phyloP scores from a whole-genome alignment of 1,139 yeast species.

The Blastobotrys apis region DNA sequence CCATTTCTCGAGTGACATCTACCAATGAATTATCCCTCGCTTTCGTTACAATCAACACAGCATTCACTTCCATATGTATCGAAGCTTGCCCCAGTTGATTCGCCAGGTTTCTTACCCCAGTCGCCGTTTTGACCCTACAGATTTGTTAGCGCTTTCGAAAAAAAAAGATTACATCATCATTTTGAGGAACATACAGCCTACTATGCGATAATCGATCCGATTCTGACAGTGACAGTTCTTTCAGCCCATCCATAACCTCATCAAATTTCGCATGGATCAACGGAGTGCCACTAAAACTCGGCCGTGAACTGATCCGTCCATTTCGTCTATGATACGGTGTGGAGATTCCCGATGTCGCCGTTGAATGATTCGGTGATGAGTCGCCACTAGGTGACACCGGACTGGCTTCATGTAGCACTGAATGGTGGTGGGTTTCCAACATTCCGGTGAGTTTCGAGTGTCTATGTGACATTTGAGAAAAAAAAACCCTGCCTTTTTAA shows the following conservation, averaged over 20 bases:
- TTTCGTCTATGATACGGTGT: slow-evolving; percentile 3
- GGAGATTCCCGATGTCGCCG: background rate
- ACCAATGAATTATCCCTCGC: slow-evolving; percentile 77
- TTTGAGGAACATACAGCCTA: slow-evolving; percentile 6
- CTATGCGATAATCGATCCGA: background rate
- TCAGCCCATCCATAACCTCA: slow-evolving; percentile 26
- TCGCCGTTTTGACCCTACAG: slow-evolving; percentile 61
- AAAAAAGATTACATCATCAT: background rate
- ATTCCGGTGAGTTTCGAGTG: background rate
- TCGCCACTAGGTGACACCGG: background rate
- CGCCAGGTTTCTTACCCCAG: slow-evolving; percentile 77
- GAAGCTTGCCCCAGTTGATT: slow-evolving; percentile 71
- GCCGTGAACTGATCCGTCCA: slow-evolving; percentile 8
- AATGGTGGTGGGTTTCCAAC: background rate
- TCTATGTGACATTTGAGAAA: no score
- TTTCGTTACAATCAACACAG: slow-evolving; percentile 77
- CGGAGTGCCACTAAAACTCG: slow-evolving; percentile 16
- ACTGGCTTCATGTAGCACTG: background rate
- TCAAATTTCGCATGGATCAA: slow-evolving; percentile 26
- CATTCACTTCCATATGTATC: slow-evolving; percentile 61
- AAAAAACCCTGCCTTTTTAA: no score
- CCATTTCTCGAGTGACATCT: slow-evolving; percentile 68
- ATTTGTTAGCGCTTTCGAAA: background rate
- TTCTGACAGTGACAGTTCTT: slow-evolving; percentile 22
- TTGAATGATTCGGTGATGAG: background rate